These are phyloP conservation scores for Delitschia confertaspora DNA, from an alignment of 495 filamentous ascomycete species.

Conservation along the genomic window DNA sequence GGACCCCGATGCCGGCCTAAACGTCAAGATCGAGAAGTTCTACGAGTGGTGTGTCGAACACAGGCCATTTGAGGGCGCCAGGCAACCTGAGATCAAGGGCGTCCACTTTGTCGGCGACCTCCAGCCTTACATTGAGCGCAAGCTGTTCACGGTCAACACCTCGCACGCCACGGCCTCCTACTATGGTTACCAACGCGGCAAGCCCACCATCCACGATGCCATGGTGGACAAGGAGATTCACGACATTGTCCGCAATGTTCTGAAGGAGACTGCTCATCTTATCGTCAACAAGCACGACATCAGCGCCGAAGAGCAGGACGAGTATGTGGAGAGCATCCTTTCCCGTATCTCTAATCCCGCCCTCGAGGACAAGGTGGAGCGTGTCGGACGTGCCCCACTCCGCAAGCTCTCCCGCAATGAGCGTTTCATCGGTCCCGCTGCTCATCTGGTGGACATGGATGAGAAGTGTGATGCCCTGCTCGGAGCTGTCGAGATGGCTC, in stretches of 20 bases:
- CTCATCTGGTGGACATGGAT: conserved; percentile 70
- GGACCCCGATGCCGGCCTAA: conserved; percentile 64
- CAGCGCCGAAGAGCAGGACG: conserved; percentile 63
- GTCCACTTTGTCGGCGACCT: conserved; percentile 89
- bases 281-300: conserved; percentile 84
- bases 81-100: conserved; percentile 67
- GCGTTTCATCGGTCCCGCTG: conserved; percentile 87
- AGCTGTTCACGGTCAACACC: conserved; percentile 98
- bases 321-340: conserved; percentile 88
- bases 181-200: conserved; percentile 75
- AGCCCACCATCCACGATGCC: conserved; percentile 79
- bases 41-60: conserved; percentile 95
- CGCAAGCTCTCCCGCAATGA: conserved; percentile 89
- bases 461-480: conserved; percentile 61
- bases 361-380: conserved; percentile 85
- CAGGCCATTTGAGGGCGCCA: conserved; percentile 57
- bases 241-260: conserved; percentile 60
- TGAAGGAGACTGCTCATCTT: conserved; percentile 73
- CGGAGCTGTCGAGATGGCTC: conserved; percentile 71
- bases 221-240: conserved; percentile 61
- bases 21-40: conserved; percentile 95
- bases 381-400: conserved; percentile 88
- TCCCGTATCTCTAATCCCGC: conserved; percentile 89
- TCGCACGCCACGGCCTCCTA: conserved; percentile 96
- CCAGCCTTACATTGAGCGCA: conserved; percentile 93